Base-by-base conservation (phyloP, 192 early-diverging fungal species). In the Jimgerdemannia flammicorona region DNA sequence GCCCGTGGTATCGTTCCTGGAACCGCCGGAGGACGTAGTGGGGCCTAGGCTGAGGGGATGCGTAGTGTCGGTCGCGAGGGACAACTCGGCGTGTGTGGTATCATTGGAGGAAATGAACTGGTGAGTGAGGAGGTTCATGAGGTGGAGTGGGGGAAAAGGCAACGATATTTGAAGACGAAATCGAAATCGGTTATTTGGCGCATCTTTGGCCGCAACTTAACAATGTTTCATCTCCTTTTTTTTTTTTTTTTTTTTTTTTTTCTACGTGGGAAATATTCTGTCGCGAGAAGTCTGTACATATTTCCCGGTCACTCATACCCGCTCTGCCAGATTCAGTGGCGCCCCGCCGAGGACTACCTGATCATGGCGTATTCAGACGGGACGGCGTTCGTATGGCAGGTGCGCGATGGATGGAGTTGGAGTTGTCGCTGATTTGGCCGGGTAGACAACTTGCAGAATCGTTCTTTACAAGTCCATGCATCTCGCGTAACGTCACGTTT, bases 361-460 rank as follows among this genome's bases (percentile, higher is more conserved):
- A 78, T 92, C 18, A 78, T 94, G 29, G 86, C 85, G 67, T 86
- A 91, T 73, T 74, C 75, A 3, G 92, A 94, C 72, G 91, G 85
- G 8, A 81, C 84, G 3, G 84, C 89, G 17, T 91, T 87, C 74
- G 86, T 94, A 8, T 96, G 94, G 94, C 91, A 95, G 90, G 90
- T 92, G 66, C 40, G 83, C 29, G 29, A 29, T 0, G 29, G 29
- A 29, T 29, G 29, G 29, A 29, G 29, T 29, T 29, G 29, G 29
- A 29, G 29, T 29, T 29, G 29, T 29, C 29, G 29, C 29, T 29
- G 29, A 29, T 29, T 29, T 29, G 29, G 29, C 29, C 29, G 29
- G 29, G 29, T 29, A 29, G 29, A 29, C 29, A 29, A 29, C 1
- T 29, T 29, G 29, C 29, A 29, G 29, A 29, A 1, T 29, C 29